Conservation (phyloP, 225 moss, liverwort and hornwort genomes). For the Pseudoscleropodium purum region DNA sequence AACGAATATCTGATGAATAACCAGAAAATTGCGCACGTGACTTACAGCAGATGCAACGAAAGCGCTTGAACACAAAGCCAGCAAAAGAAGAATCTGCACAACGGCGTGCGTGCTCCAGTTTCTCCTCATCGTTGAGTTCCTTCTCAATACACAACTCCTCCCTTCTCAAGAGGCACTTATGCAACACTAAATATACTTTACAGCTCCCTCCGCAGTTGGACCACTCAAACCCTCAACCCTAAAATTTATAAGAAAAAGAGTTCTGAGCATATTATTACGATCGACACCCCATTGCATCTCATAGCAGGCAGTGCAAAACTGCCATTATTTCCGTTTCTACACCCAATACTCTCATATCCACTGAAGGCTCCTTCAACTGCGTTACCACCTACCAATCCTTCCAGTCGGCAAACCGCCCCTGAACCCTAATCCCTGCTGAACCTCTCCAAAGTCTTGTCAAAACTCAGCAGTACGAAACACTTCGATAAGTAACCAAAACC, state of each 20-base stretch:
- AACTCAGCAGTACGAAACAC: background rate
- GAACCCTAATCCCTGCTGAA: background rate
- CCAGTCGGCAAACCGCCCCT: background rate
- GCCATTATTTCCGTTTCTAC: background rate
- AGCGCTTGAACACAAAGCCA: conserved; percentile 15
- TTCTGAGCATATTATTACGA: background rate
- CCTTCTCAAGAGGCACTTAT: background rate
- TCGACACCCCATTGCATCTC: background rate
- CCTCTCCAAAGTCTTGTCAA: background rate
- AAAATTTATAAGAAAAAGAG: background rate
- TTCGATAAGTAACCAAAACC: background rate
- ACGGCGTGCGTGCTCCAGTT: background rate
- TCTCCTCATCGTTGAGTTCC: conserved; percentile 1
- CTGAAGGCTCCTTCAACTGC: background rate
- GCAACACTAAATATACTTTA: background rate
- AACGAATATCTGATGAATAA: background rate
- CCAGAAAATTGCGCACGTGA: background rate
- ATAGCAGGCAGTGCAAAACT: background rate
- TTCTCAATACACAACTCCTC: background rate
- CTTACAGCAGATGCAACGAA: conserved; percentile 22
- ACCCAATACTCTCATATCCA: background rate
- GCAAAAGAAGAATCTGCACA: conserved; percentile 9
- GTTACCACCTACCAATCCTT: background rate
- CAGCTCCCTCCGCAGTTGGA: background rate
- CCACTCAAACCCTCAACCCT: background rate